Conservation (phyloP, 495 filamentous ascomycete genomes). For the Venustampulla echinocandica region DNA sequence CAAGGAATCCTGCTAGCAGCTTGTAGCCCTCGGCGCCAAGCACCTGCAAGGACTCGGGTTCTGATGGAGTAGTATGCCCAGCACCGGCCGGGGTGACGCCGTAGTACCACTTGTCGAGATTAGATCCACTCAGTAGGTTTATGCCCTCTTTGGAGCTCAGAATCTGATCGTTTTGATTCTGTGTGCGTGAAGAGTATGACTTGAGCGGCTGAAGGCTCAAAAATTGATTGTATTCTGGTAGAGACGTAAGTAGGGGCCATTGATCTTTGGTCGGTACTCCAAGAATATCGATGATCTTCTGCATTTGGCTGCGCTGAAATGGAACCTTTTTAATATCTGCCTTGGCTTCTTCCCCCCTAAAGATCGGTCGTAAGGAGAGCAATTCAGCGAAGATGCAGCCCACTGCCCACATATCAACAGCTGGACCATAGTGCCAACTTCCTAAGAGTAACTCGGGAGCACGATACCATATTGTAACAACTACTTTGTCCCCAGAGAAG, state of each 20-base stretch:
- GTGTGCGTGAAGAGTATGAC: conserved; percentile 42
- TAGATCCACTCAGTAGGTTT: no score
- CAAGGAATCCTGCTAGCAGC: conserved; percentile 69
- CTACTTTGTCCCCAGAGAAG: conserved; percentile 93
- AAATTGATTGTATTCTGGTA: conserved; percentile 79
- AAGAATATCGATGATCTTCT: conserved; percentile 94
- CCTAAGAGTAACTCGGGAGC: conserved; percentile 91
- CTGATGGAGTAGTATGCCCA: conserved; percentile 33
- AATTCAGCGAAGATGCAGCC: conserved; percentile 98
- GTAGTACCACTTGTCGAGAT: conserved; percentile 50
- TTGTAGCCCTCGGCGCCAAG: conserved; percentile 73
- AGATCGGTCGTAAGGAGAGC: conserved; percentile 83
- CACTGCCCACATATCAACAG: conserved; percentile 94
- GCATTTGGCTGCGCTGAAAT: conserved; percentile 97
- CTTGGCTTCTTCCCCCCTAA: conserved; percentile 98
- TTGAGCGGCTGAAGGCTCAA: no score
- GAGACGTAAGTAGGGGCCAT: conserved; percentile 73
- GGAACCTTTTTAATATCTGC: conserved; percentile 98
- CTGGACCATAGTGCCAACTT: conserved; percentile 87
- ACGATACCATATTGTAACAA: conserved; percentile 99
- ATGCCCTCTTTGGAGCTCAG: no score
- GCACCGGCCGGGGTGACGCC: conserved; percentile 38
- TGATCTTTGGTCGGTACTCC: conserved; percentile 80
- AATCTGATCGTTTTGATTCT: conserved; percentile 30
- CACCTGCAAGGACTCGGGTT: no score